These are phyloP conservation scores for Lentinula detonsa DNA, from an alignment of 768 basidiomycete species.

Conservation along the genomic window DNA sequence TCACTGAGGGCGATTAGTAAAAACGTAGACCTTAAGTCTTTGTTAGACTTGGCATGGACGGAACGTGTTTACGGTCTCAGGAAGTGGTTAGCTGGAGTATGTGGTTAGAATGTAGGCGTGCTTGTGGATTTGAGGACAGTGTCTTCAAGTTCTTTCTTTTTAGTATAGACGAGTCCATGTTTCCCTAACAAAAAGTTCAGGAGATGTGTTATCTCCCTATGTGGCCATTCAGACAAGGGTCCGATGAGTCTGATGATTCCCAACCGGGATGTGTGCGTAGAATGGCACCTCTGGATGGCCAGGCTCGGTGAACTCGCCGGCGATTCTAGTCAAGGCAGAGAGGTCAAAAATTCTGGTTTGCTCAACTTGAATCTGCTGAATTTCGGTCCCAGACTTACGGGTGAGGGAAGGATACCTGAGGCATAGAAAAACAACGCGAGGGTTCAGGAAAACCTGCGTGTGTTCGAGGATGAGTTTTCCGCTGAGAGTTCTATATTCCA, in stretches of 20 bases:
- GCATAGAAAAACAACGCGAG: conserved; percentile 22
- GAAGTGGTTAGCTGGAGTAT: conserved; percentile 18
- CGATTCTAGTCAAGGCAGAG: conserved; percentile 27
- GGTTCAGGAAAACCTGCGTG: conserved; percentile 40
- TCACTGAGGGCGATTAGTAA: background rate
- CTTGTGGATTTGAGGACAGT: conserved; percentile 14
- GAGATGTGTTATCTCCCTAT: conserved; percentile 4
- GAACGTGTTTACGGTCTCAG: conserved; percentile 7
- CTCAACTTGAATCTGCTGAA: conserved; percentile 53
- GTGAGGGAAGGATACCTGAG: conserved; percentile 42
- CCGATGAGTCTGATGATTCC: background rate
- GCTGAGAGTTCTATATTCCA: conserved; percentile 55
- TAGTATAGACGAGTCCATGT: too few species aligned
- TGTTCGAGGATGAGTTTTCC: conserved; percentile 60
- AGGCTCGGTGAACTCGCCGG: conserved; percentile 48
- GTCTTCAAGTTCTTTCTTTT: background rate
- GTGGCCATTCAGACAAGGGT: conserved; percentile 1
- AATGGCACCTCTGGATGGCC: background rate
- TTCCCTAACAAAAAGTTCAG: background rate
- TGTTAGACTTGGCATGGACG: conserved; percentile 11
- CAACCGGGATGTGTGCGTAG: conserved; percentile 2
- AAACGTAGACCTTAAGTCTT: background rate
- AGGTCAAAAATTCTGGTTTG: conserved; percentile 62
- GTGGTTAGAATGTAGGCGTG: conserved; percentile 17
- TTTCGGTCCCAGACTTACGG: conserved; percentile 61